A percentile compares a stretch with the other conserved stretches of the same genome.
These are phyloP conservation scores for Hypoxylon trugodes DNA, from an alignment of 495 filamentous ascomycete species.

Conservation along the genomic window DNA sequence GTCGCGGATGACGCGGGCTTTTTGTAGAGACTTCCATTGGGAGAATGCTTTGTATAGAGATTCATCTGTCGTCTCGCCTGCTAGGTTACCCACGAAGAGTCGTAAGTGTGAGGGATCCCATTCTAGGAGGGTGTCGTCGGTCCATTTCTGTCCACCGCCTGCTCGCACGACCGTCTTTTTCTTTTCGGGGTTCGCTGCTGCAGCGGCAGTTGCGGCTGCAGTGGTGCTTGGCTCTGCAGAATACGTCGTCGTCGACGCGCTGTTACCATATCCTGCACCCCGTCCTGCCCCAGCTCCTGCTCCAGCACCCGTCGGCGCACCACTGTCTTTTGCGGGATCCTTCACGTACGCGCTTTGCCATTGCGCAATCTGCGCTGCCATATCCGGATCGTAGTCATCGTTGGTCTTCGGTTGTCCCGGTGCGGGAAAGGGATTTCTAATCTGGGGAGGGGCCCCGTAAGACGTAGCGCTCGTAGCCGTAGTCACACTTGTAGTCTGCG, in stretches of 20 bases:
- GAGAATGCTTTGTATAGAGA: constrained; percentile 92
- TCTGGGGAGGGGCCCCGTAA: constrained; percentile 71
- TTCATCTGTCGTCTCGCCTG: constrained; percentile 98
- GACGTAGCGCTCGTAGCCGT: constrained; percentile 38
- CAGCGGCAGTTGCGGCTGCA: constrained; percentile 54
- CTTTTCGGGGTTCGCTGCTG: constrained; percentile 54
- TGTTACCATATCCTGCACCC: constrained; percentile 23
- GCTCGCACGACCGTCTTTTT: constrained; percentile 81
- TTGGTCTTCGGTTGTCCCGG: constrained; percentile 57
- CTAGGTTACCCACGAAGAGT: constrained; percentile 94
- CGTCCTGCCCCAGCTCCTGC: constrained; percentile 34
- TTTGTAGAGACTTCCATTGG: constrained; percentile 85
- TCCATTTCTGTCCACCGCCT: constrained; percentile 91
- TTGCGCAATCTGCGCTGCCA: constrained; percentile 92
- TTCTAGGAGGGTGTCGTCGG: constrained; percentile 83
- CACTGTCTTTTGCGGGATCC: constrained; percentile 48
- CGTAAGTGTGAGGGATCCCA: constrained; percentile 97
- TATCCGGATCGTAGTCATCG: constrained; percentile 75
- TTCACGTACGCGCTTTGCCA: constrained; percentile 93
- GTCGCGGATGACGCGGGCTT: constrained; percentile 94
- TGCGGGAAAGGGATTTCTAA: constrained; percentile 85
- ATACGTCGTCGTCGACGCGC: constrained; percentile 30
- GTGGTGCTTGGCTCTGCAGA: constrained; percentile 43
- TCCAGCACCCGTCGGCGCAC: constrained; percentile 26
- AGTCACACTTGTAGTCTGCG: constrained; percentile 49